A percentile compares a stretch with the other conserved stretches of the same genome.
phyloP scores from a whole-genome alignment of 805 yeast genomes.

The Ogataea methylovora region DNA sequence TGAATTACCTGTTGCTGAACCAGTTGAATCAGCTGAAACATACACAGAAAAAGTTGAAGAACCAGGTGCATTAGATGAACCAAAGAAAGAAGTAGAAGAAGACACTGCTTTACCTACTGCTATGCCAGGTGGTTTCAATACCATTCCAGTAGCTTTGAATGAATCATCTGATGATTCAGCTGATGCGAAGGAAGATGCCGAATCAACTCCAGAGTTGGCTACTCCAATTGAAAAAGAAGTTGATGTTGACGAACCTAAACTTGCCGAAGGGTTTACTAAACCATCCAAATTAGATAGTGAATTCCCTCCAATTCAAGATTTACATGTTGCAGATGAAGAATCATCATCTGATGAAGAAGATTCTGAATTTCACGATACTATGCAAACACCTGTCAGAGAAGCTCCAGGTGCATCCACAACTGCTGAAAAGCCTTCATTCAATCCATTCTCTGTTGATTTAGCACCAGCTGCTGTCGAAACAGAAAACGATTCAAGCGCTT shows the following conservation, averaged over 20 bases:
- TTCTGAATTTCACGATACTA: neutral
- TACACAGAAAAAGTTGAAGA: neutral
- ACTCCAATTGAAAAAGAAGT: conserved; percentile 5
- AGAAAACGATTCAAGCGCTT: conserved; percentile 13
- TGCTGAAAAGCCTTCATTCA: conserved; percentile 8
- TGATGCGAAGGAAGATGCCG: conserved; percentile 3
- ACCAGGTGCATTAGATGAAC: neutral
- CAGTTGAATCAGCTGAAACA: neutral
- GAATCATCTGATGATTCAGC: neutral
- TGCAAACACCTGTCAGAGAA: conserved; percentile 5
- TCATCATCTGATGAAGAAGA: conserved; percentile 27
- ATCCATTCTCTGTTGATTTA: conserved; percentile 15
- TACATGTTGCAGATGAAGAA: conserved; percentile 30
- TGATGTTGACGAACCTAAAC: neutral
- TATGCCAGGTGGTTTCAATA: neutral
- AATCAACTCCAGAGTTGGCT: conserved; percentile 4
- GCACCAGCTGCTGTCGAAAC: conserved; percentile 10
- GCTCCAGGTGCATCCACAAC: conserved; percentile 6
- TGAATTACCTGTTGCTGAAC: neutral
- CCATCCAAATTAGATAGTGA: conserved; percentile 30
- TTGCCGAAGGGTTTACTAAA: neutral
- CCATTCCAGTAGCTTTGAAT: neutral
- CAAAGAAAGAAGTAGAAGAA: neutral
- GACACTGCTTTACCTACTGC: neutral
- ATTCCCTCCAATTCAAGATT: conserved; percentile 56